Conservation (phyloP, 2,329 filamentous ascomycete genomes). For the Fragosphaeria purpurea region DNA sequence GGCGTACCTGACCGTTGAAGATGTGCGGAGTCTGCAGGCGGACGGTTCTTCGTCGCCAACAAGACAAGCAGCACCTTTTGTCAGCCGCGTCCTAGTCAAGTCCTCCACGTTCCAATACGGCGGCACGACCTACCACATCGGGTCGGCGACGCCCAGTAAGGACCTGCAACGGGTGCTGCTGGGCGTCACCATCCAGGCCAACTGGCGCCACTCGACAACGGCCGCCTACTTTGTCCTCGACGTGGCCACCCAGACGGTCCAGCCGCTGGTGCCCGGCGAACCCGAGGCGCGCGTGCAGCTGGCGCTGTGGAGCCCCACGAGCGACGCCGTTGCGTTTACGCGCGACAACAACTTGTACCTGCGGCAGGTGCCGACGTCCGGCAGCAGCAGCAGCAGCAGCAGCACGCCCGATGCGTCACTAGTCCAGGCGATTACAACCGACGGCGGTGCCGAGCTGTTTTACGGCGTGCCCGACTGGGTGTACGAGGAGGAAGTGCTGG, state of each 20-base stretch:
- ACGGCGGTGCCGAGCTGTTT: constrained; percentile 82
- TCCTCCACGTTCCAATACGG: constrained; percentile 50
- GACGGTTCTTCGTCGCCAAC: constrained; percentile 18
- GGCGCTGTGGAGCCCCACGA: constrained; percentile 80
- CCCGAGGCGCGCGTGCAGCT: constrained; percentile 63
- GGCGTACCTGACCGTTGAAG: constrained; percentile 76
- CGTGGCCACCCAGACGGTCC: constrained; percentile 65
- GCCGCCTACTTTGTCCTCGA: constrained; percentile 88
- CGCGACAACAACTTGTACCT: constrained; percentile 84
- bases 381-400: constrained; percentile 22
- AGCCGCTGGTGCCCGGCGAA: constrained; percentile 66
- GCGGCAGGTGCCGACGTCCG: constrained; percentile 45
- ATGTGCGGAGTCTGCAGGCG: constrained; percentile 49
- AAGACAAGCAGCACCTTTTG: too few species aligned
- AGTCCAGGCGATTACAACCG: constrained; percentile 66
- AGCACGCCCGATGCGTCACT: constrained; percentile 16
- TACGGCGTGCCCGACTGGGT: constrained; percentile 98
- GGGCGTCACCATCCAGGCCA: constrained; percentile 59
- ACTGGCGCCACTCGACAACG: constrained; percentile 85
- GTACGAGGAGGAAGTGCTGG: constrained; percentile 77
- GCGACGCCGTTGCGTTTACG: constrained; percentile 82
- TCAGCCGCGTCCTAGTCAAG: constrained; percentile 66
- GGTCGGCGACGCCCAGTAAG: constrained; percentile 62
- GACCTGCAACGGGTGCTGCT: constrained; percentile 81
- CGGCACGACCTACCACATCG: constrained; percentile 44